Evolutionary conservation across 805 yeast species (phyloP).

Genomic region (Suhomyces canberraensis): DNA sequence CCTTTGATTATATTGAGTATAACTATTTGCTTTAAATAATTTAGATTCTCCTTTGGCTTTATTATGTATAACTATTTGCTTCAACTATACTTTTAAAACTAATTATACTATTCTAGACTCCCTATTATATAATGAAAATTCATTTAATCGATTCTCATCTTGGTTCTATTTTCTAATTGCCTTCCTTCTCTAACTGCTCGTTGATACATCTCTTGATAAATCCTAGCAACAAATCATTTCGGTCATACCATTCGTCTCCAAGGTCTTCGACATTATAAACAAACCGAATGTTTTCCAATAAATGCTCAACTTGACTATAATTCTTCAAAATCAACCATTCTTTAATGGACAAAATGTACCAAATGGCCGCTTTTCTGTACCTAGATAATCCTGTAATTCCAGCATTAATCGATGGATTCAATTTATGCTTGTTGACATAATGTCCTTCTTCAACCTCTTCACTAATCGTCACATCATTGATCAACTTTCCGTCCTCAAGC

Average conservation of each 20-base stretch:
- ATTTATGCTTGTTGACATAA: constrained; percentile 33
- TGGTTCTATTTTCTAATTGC: too few species aligned
- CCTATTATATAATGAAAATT: too few species aligned
- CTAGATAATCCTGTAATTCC: constrained; percentile 55
- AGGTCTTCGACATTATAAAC: constrained; percentile 17
- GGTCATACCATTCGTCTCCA: constrained; percentile 30
- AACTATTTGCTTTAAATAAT: too few species aligned
- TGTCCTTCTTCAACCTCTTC: constrained; percentile 21
- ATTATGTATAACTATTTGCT: too few species aligned
- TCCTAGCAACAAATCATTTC: constrained; percentile 30
- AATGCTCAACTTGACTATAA: constrained; percentile 20
- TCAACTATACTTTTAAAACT: too few species aligned
- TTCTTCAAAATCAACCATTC: constrained; percentile 51
- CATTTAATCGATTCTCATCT: too few species aligned
- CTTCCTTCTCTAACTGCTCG: too few species aligned
- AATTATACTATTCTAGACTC: too few species aligned
- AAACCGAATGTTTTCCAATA: constrained; percentile 26
- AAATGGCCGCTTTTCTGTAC: constrained; percentile 69
- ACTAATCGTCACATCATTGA: background rate
- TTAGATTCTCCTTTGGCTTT: too few species aligned
- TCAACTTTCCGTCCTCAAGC: constrained; percentile 1
- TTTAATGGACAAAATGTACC: constrained; percentile 71
- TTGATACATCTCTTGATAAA: constrained; percentile 12
- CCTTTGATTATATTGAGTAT: too few species aligned
- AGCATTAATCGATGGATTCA: constrained; percentile 33